These are phyloP conservation scores for Aspergillus ostianus DNA, from an alignment of 495 filamentous ascomycete species.

Conservation along the genomic window DNA sequence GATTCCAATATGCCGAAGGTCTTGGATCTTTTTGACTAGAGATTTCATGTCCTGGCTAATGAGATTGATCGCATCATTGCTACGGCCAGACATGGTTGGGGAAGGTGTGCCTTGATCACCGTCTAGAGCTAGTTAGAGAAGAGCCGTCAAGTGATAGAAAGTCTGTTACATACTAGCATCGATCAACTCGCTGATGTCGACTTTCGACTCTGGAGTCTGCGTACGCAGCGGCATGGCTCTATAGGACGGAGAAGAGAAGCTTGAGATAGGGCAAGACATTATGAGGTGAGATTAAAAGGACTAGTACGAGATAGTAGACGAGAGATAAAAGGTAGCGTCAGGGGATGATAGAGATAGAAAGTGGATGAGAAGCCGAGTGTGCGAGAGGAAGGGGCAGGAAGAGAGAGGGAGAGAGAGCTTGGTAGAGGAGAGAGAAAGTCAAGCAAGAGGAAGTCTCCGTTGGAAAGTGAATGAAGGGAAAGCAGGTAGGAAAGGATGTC, in stretches of 20 bases:
- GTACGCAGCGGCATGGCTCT: background rate
- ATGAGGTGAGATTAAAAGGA: background rate
- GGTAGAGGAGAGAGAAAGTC: conserved; percentile 4
- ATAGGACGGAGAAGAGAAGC: background rate
- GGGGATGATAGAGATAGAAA: conserved; percentile 3
- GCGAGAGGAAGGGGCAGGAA: conserved; percentile 2
- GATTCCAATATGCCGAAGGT: conserved; percentile 46
- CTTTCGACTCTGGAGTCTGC: background rate
- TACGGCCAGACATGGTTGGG: conserved; percentile 1
- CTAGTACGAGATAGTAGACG: background rate
- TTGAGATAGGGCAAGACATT: background rate
- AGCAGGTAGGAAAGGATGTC: background rate
- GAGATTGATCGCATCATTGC: conserved; percentile 25
- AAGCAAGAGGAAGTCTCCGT: background rate
- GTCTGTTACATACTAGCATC: background rate
- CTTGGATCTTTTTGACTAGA: conserved; percentile 47
- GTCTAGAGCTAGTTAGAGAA: background rate
- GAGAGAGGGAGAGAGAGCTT: background rate
- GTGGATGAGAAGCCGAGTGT: background rate
- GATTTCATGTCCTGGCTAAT: conserved; percentile 40
- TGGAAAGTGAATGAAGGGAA: background rate
- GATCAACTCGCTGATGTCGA: background rate
- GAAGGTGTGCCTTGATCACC: background rate
- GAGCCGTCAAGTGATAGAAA: background rate
- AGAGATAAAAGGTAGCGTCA: conserved; percentile 4